Base-by-base conservation (phyloP, 805 yeast species). In the Candida pini region DNA sequence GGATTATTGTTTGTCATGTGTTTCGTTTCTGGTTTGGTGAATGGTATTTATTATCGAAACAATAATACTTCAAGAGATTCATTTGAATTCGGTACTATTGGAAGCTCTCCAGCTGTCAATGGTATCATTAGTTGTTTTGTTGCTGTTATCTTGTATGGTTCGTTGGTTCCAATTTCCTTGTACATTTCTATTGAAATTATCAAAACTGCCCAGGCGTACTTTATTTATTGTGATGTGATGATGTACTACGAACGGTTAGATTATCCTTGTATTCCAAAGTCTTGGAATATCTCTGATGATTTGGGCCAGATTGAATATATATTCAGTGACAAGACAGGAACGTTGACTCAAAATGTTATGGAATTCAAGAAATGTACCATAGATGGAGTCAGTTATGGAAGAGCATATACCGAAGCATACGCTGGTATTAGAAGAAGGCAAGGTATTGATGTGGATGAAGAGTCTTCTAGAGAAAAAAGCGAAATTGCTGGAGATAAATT, bases 251-350 rank as follows among this genome's bases (percentile, higher is more conserved):
- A 70, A 27, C 67, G 58, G 35, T 59, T 84, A 40, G 90, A 84
- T 55, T 83, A 76, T 48, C 90, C 92, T 3, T 84, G 94, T 56
- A 77, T 82, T 9, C 92, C 94, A 12, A 82, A 83, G 51, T 71
- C 89, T 0, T 84, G 94, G 94, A 80, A 76, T 51, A 83, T 84
- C 28, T 80, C 89, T 3, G 94, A 84, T 64, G 94, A 84, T 58
- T 63, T 84, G 48, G 94, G 94, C 21, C 94, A 84, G 56, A 79
- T 84, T 44, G 95, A 84, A 54, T 84, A 84, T 53, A 76, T 84
- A 31, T 84, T 84, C 56, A 78, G 87, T 60, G 94, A 83, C 60
- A 83, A 83, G 54, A 83, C 94, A 1, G 94, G 94, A 41, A 83
- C 94, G 1, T 60, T 83, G 48, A 83, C 94, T 1, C 92, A 83